Percentiles rank a stretch among this genome's conserved stretches.
These are phyloP conservation scores for Fomitopsis serialis DNA, from an alignment of 768 basidiomycete genomes.

Conservation along the genomic window DNA sequence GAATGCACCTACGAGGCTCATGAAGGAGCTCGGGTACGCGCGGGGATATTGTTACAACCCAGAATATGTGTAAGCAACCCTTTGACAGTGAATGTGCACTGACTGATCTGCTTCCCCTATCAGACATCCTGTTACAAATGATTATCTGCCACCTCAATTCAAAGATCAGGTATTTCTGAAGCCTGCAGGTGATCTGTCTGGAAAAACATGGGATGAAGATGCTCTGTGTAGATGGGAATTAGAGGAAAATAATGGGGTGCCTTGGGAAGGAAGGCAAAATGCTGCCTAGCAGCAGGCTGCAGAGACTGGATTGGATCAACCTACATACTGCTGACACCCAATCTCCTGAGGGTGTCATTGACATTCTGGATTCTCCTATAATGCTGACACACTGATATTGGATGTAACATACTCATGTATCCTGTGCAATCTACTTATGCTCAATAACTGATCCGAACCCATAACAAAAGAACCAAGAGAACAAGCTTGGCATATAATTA, in stretches of 20 bases:
- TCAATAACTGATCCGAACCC: neutral
- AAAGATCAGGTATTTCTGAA: conserved; percentile 31
- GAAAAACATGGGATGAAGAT: conserved; percentile 46
- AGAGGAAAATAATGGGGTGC: conserved; percentile 31
- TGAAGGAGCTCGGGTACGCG: conserved; percentile 48
- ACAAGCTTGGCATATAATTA: neutral
- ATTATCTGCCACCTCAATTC: conserved; percentile 44
- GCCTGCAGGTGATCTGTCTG: conserved; percentile 30
- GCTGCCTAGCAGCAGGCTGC: neutral
- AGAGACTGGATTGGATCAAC: too few species aligned
- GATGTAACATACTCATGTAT: neutral
- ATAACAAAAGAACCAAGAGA: neutral
- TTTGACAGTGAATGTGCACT: neutral
- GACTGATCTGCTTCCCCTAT: neutral
- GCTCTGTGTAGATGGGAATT: conserved; percentile 41
- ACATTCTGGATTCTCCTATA: too few species aligned
- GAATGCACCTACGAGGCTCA: conserved; percentile 67
- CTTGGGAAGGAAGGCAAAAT: conserved; percentile 28
- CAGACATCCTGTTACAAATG: conserved; percentile 49
- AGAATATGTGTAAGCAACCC: conserved; percentile 29
- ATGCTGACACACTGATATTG: neutral
- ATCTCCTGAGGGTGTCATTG: too few species aligned
- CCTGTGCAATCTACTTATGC: too few species aligned
- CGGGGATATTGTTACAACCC: conserved; percentile 48
- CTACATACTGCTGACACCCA: too few species aligned